Evolutionary conservation across 257 asterid species (phyloP).

Genomic region (Solanum paucissectum): DNA sequence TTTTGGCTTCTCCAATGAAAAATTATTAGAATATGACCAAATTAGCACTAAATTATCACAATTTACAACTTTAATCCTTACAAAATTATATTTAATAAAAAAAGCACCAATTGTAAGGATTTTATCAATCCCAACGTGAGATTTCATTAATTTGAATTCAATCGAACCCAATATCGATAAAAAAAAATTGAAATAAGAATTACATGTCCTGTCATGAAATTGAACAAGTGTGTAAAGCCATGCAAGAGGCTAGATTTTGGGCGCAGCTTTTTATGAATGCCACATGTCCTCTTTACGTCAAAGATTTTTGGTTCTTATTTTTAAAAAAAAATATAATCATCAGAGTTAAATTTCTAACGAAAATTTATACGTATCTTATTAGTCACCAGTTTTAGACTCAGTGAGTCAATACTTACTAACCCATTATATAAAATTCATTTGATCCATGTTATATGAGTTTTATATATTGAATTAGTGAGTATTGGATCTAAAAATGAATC

Average conservation of each 20-base stretch:
- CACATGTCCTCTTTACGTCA: background rate
- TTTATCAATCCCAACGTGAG: background rate
- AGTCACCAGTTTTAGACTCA: background rate
- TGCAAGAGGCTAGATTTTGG: background rate
- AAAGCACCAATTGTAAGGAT: background rate
- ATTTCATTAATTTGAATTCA: background rate
- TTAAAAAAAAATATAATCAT: background rate
- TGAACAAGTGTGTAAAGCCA: background rate
- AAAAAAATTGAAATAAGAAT: background rate
- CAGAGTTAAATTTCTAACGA: background rate
- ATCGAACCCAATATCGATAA: accelerated
- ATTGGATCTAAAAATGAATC: background rate
- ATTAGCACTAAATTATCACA: background rate
- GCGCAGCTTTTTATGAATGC: background rate
- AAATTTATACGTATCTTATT: background rate
- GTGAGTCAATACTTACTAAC: too few relatives aligned
- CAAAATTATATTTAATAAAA: too few relatives aligned
- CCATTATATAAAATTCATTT: too few relatives aligned
- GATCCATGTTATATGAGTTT: background rate
- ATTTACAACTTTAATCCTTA: background rate
- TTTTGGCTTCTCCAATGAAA: background rate
- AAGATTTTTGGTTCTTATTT: too few relatives aligned
- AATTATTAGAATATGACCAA: background rate
- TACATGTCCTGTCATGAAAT: background rate
- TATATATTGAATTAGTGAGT: background rate